Evolutionary conservation across 2,329 filamentous ascomycete species (phyloP), one percentile per base, ranked within the genome.

Genomic region (Alternaria panax): DNA sequence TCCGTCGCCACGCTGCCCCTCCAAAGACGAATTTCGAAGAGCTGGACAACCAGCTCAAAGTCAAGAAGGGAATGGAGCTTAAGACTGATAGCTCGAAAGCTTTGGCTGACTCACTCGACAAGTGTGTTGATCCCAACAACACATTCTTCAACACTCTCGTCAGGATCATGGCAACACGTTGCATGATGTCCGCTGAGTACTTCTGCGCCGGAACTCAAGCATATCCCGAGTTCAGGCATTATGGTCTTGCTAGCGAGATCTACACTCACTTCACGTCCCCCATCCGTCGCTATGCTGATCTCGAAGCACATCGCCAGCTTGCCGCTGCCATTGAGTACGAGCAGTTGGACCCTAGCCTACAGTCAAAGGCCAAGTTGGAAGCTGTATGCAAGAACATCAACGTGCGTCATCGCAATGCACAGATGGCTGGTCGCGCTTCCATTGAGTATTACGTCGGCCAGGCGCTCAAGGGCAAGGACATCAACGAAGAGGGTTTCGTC

Each of bases 111-210:
- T 96, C 92, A 18, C 86, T 99, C 1, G 95, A 99, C 78, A 82
- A 80, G 32, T 99, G 95, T 76, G 84, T 90, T 47, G 93, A 97
- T 73, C 80, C 88, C 0, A 76, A 83, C 9, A 92, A 98, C 71
- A 92, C 94, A 27, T 99, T 97, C 83, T 98, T 99, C 86, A 99
- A 99, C 85, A 99, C 94, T 2, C 88, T 99, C 24, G 90, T 99
- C 69, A 92, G 95, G 75, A 97, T 99, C 80, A 91, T 99, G 83
- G 95, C 95, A 9, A 99, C 95, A 8, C 90, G 95, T 22, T 99
- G 95, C 86, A 99, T 99, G 95, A 97, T 97, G 85, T 95, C 92
- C 54, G 95, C 95, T 63, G 95, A 99, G 80, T 99, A 99, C 81
- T 99, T 99, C 80, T 95, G 92, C 80, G 92, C 94, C 0, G 95